Base-by-base conservation (phyloP, 169 alveolate species). In the Plasmodium gonderi region DNA sequence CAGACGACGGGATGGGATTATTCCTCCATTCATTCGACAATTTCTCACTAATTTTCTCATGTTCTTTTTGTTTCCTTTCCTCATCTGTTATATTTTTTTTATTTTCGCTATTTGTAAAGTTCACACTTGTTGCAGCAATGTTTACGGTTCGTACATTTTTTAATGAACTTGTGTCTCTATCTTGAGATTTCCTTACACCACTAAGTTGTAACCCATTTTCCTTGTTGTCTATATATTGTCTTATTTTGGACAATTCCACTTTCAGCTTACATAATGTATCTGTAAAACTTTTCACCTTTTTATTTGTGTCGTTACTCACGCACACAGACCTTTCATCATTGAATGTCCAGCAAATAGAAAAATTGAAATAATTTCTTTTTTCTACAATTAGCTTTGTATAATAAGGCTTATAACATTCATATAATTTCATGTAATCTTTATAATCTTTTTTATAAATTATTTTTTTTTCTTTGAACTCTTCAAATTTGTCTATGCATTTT, bases 381-480 rank as follows among this genome's bases (percentile, higher is more conserved):
- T 87, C 89, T 60, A 75, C 67, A 38, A n/a, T 87, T 9, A 87
- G n/a, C 49, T 87, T 87, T 8, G 80, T 44, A 75, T 87, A 75
- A 29, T 26, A 44, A 9, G 93, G 93, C 12, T 77, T 87, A 33
- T 76, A 72, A 8, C 40, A n/a, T 36, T 87, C 45, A 31, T 76
- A 75, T 31, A 87, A 44, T 33, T 54, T 74, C 38, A 87, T 23
- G 69, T 87, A 87, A 11, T 75, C 72, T 2, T 74, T 76, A 74
- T 75, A 77, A 75, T 87, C 93, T 31, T 87, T 87, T 11, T 87
- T 75, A 54, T 87, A 87, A 49, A 87, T 87, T 26, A 87, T 74
- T 75, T 74, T 87, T 23, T 87, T 74, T 20, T 36, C 7, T 77
- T 33, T 33, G 40, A 87, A 75, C 33, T 87, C 93, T 7, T 87